Percentiles rank a stretch among this genome's conserved stretches.
Conservation (phyloP, 768 basidiomycete species). For the Phanerochaete carnosa region DNA sequence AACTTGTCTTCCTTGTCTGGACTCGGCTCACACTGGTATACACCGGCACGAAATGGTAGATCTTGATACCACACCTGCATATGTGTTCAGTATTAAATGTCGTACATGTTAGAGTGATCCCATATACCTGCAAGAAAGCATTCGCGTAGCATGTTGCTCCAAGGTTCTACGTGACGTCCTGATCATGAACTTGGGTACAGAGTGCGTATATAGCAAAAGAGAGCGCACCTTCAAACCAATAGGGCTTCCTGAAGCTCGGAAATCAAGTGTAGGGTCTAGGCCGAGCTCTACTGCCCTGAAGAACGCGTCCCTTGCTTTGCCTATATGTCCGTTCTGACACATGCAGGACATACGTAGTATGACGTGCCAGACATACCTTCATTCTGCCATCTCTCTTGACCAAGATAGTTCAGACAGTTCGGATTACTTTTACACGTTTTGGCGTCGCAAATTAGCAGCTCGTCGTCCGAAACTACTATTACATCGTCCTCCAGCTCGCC, state of each 20-base stretch:
- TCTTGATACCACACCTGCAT: conserved; percentile 90
- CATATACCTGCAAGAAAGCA: conserved; percentile 81
- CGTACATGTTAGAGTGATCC: conserved; percentile 1
- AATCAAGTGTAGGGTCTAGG: conserved; percentile 47
- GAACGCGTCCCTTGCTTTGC: conserved; percentile 46
- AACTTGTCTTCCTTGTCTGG: conserved; percentile 42
- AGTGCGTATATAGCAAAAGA: background rate
- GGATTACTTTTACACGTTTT: conserved; percentile 74
- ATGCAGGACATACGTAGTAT: conserved; percentile 6
- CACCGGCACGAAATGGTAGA: conserved; percentile 72
- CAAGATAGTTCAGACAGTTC: conserved; percentile 84
- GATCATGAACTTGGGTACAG: background rate
- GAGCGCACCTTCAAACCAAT: conserved; percentile 70
- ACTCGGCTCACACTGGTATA: conserved; percentile 72
- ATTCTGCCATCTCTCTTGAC: conserved; percentile 78
- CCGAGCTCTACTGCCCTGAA: conserved; percentile 51
- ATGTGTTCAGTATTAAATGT: conserved; percentile 1
- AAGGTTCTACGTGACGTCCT: conserved; percentile 61
- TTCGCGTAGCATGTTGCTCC: conserved; percentile 98
- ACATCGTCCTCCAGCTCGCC: conserved; percentile 58
- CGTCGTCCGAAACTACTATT: conserved; percentile 70
- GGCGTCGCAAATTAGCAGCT: conserved; percentile 51
- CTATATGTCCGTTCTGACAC: conserved; percentile 30
- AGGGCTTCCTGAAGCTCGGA: conserved; percentile 54
- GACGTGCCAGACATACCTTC: conserved; percentile 45